These are phyloP conservation scores for Leccinellum rugosiceps DNA, from an alignment of 768 basidiomycete species.

Conservation along the genomic window DNA sequence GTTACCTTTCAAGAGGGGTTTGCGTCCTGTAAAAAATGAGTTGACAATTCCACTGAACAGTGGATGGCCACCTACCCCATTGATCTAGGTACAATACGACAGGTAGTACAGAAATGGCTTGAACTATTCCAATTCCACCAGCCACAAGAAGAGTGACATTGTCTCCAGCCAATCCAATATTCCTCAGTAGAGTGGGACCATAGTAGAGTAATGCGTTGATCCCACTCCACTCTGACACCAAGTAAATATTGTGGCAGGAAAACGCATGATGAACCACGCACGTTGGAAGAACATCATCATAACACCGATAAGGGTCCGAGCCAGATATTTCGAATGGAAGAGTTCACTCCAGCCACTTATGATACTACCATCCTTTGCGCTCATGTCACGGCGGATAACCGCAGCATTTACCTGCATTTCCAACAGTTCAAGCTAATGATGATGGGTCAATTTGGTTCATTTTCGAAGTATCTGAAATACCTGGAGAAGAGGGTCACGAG, in stretches of 20 bases:
- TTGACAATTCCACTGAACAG: not conserved
- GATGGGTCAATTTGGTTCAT: not conserved
- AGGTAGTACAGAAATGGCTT: conserved; percentile 73
- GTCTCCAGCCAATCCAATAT: conserved; percentile 60
- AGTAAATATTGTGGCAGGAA: not conserved
- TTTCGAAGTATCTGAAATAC: conserved; percentile 21
- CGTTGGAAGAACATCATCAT: conserved; percentile 84
- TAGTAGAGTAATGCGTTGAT: conserved; percentile 85
- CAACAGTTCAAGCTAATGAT: conserved; percentile 58
- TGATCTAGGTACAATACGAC: conserved; percentile 69
- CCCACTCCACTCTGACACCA: conserved; percentile 71
- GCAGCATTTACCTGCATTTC: conserved; percentile 71
- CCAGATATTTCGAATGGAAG: conserved; percentile 49
- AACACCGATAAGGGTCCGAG: conserved; percentile 66
- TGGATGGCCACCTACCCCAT: conserved; percentile 40
- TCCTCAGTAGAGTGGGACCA: conserved; percentile 67
- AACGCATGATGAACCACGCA: conserved; percentile 32
- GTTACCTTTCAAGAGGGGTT: conserved; percentile 56
- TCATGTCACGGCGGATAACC: conserved; percentile 42
- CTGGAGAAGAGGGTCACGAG: conserved; percentile 50
- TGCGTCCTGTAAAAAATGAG: conserved; percentile 46
- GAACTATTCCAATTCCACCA: conserved; percentile 77
- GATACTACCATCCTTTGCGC: conserved; percentile 16
- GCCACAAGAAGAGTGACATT: conserved; percentile 62
- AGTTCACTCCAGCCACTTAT: conserved; percentile 52